A percentile compares a stretch with the other conserved stretches of the same genome.
These are phyloP conservation scores for Rhodotorula sp. DNA, from an alignment of 1,284 basidiomycete species.

Conservation along the genomic window DNA sequence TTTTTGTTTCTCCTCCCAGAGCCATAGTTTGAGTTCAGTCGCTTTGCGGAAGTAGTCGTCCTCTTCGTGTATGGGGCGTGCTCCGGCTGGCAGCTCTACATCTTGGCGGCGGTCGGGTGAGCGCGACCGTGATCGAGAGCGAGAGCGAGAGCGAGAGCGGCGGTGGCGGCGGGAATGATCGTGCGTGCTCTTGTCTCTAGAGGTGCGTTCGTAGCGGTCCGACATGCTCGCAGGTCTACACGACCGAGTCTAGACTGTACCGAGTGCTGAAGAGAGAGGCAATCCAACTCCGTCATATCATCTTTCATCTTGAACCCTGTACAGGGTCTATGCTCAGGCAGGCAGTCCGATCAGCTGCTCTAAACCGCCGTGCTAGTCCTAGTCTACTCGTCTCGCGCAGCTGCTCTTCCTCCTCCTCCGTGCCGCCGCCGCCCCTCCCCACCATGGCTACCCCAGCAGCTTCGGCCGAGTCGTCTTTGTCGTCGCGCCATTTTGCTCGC, in stretches of 20 bases:
- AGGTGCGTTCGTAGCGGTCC: not conserved
- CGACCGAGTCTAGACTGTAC: not conserved
- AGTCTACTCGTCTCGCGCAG: not conserved
- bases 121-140: constrained; percentile 8
- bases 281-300: not conserved
- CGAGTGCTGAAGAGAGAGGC: not conserved
- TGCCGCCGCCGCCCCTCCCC: not conserved
- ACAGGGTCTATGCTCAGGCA: not conserved
- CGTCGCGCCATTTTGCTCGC: constrained; percentile 3
- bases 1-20: constrained; percentile 37
- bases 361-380: not conserved
- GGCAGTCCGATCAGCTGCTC: not conserved
- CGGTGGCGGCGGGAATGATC: not conserved
- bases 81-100: constrained; percentile 10
- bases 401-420: not conserved
- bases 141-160: not conserved
- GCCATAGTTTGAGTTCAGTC: constrained; percentile 38
- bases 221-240: not conserved
- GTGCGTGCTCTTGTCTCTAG: constrained; percentile 2
- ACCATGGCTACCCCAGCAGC: too few species aligned
- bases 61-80: constrained; percentile 11
- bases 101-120: not conserved
- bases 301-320: not conserved
- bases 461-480: too few species aligned
- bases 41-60: constrained; percentile 36